Base-by-base conservation (phyloP, 495 filamentous ascomycete species). In the Acidiella bohemica region DNA sequence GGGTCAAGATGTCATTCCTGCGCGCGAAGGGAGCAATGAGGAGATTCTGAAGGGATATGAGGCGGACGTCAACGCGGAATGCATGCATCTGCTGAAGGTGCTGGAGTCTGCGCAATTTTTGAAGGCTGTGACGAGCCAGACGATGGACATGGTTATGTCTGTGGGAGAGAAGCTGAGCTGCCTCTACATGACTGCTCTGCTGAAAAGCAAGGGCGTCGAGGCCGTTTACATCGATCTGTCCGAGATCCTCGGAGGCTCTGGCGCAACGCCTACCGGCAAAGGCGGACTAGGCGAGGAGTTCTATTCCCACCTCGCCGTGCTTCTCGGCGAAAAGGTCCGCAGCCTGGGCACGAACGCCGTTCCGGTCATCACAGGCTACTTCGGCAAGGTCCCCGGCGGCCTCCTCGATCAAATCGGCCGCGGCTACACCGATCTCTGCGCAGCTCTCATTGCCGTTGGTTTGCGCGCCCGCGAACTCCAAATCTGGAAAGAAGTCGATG, bases 141-240 rank as follows among this genome's bases (percentile, higher is more conserved):
- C 77, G 18, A 50, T 33, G 42, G 88, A 99, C 56, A 78, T 82
- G 44, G 81, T 99, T 13, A 74, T 96, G 27, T 84, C 84, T 54
- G 80, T 84, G 32, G 90, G 90, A 14, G 90, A 99, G 65, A 95
- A 94, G 59, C 64, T 99, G 21, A 84, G 81, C 58, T 93, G 85
- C 60, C 68, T 76, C 18, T 84, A 90, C 51, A 80, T 99, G 76
- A 72, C 86, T 8, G 76, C 80, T 10, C 53, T 93, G 33, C 62
- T 95, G 30, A 72, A 79, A 56, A 84, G 93, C 46, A 67, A 68
- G 22, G 76, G 81, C 24, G 72, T 90, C 2, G 72, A 80, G 31
- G 81, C 90, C 14, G 76, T 86, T 55, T 95, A 83, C 56, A 75
- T 95, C 30, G 86, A 94, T 58, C 60, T 94, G 27, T 75, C 78